Conservation (phyloP, 768 basidiomycete genomes). For the Cyclocybe aegerita region DNA sequence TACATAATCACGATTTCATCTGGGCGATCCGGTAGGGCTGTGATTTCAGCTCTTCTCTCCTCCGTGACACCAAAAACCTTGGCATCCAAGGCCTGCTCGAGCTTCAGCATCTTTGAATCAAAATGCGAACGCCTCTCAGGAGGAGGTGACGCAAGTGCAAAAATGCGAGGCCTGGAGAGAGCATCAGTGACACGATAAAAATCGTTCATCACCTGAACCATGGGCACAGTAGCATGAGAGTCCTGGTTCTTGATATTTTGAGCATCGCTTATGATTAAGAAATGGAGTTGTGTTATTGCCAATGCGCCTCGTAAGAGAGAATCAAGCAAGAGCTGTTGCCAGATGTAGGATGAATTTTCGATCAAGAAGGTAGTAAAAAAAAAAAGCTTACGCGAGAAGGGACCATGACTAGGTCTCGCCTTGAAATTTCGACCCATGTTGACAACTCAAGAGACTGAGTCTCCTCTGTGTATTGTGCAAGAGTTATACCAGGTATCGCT, state of each 20-base stretch:
- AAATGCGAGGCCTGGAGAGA: conserved; percentile 39
- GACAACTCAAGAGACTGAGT: conserved; percentile 17
- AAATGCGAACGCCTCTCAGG: conserved; percentile 24
- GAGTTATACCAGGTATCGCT: conserved; percentile 12
- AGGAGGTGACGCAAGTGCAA: conserved; percentile 34
- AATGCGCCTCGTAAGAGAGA: conserved; percentile 36
- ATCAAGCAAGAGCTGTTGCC: conserved; percentile 36
- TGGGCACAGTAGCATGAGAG: conserved; percentile 32
- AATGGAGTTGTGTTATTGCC: conserved; percentile 41
- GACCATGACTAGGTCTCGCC: conserved; percentile 35
- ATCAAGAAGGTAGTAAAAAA: conserved; percentile 1
- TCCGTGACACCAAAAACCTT: conserved; percentile 36
- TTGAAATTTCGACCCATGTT: conserved; percentile 17
- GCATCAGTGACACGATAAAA: conserved; percentile 38
- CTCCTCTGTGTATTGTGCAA: conserved; percentile 27
- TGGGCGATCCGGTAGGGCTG: conserved; percentile 37
- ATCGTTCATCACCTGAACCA: conserved; percentile 44
- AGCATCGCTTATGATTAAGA: conserved; percentile 45
- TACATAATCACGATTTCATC: conserved; percentile 57
- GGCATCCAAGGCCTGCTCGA: conserved; percentile 40
- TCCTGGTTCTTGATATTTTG: conserved; percentile 34
- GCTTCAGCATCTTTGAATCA: conserved; percentile 32
- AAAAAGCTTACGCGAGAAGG: conserved; percentile 34
- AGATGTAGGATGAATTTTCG: conserved; percentile 2
- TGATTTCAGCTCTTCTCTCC: conserved; percentile 28